phyloP scores from a whole-genome alignment of 106 monocot species.

The Agapanthus africanus region DNA sequence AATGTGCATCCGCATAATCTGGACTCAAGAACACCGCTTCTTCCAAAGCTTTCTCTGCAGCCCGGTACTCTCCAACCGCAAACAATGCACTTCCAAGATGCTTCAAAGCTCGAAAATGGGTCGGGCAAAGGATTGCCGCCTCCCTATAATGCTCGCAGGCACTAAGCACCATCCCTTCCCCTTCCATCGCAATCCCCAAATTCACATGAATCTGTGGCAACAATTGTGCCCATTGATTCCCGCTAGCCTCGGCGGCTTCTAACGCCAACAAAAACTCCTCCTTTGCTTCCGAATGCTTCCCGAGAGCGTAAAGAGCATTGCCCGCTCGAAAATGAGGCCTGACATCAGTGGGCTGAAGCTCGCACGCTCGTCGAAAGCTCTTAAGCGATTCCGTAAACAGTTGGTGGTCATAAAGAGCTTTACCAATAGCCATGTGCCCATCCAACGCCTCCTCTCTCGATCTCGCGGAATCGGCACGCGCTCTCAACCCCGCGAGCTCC shows the following conservation, averaged over 20 bases:
- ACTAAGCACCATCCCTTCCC: conserved; percentile 79
- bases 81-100: conserved; percentile 85
- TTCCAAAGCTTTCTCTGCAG: conserved; percentile 87
- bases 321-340: conserved; percentile 82
- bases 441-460: conserved; percentile 84
- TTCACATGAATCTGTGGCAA: conserved; percentile 95
- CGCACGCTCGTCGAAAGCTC: conserved; percentile 82
- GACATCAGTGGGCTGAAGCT: conserved; percentile 78
- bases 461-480: conserved; percentile 50
- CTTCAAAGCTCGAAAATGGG: conserved; percentile 82
- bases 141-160: conserved; percentile 97
- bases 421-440: conserved; percentile 85
- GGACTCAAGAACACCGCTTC: conserved; percentile 75
- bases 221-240: conserved; percentile 64
- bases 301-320: conserved; percentile 70
- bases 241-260: conserved; percentile 88
- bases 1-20: conserved; percentile 88
- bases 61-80: conserved; percentile 88
- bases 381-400: conserved; percentile 59
- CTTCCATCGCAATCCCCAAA: conserved; percentile 79
- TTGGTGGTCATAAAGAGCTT: conserved; percentile 66
- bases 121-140: conserved; percentile 78
- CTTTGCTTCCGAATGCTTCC: conserved; percentile 65
- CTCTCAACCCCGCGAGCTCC: conserved; percentile 54
- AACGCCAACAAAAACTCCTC: conserved; percentile 89